Evolutionary conservation across 352 stramenopile genomes (phyloP).

Genomic region (Blastocystis hominis): DNA sequence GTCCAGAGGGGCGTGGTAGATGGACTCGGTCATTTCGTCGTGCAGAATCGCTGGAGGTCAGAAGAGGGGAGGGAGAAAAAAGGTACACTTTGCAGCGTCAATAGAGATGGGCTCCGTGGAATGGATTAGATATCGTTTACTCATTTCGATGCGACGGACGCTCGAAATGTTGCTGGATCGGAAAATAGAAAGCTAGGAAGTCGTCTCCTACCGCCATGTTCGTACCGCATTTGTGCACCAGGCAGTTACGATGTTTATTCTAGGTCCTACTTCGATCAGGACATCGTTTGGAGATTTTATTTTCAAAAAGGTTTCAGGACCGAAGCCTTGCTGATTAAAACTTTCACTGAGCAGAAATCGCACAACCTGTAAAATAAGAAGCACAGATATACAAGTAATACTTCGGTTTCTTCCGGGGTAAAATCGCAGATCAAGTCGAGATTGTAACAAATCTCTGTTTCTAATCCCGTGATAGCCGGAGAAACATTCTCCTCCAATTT

Average conservation of each 20-base stretch:
- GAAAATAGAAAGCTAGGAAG: constrained; percentile 75
- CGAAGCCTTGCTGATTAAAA: constrained; percentile 49
- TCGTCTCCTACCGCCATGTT: background rate
- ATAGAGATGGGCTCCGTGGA: constrained; percentile 57
- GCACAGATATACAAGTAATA: background rate
- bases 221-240: constrained; percentile 90
- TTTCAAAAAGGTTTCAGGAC: background rate
- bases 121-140: constrained; percentile 77
- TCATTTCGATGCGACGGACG: constrained; percentile 84
- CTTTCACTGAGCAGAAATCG: constrained; percentile 40
- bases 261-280: constrained; percentile 89
- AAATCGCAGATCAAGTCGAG: constrained; percentile 41
- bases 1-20: constrained; percentile 77
- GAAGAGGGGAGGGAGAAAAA: constrained; percentile 63
- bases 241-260: constrained; percentile 92
- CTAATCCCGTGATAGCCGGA: background rate
- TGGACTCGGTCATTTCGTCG: constrained; percentile 95
- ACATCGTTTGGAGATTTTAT: background rate
- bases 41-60: constrained; percentile 64
- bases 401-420: constrained; percentile 16
- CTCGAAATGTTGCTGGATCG: constrained; percentile 76
- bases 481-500: constrained; percentile 19
- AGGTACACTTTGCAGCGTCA: constrained; percentile 68
- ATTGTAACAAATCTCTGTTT: constrained; percentile 53
- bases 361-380: constrained; percentile 35